Evolutionary conservation across 306 rosid species (phyloP).

Genomic region (Pterocarpus macrocarpus): DNA sequence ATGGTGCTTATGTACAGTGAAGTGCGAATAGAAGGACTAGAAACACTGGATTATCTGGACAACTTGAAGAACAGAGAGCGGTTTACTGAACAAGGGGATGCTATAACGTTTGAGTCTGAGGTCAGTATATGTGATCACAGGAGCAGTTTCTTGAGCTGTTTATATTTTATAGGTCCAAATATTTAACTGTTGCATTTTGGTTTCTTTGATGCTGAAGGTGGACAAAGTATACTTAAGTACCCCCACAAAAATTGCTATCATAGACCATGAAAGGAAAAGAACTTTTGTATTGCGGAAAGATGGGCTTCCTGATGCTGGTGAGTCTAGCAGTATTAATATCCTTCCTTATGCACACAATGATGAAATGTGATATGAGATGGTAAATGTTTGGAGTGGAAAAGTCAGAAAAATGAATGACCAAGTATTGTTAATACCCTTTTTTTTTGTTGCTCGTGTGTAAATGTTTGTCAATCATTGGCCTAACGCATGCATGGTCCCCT

Average conservation of each 20-base stretch:
- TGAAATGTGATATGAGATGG: constrained; percentile 13
- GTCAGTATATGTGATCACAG: constrained; percentile 49
- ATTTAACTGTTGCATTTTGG: constrained; percentile 33
- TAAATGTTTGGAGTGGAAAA: not conserved
- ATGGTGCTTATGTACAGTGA: constrained; percentile 57
- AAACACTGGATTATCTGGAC: constrained; percentile 87
- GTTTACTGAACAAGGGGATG: constrained; percentile 86
- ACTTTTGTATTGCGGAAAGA: constrained; percentile 76
- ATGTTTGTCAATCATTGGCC: constrained; percentile 1
- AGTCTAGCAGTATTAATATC: constrained; percentile 40
- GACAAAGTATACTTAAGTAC: constrained; percentile 78
- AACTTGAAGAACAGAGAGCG: constrained; percentile 73
- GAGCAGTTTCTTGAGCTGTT: constrained; percentile 20
- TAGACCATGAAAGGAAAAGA: constrained; percentile 86
- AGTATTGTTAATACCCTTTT: not conserved
- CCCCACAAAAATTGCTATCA: constrained; percentile 78
- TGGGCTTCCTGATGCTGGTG: constrained; percentile 91
- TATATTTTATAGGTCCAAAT: constrained; percentile 19
- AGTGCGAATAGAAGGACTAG: constrained; percentile 87
- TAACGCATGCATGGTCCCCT: constrained; percentile 8
- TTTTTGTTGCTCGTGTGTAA: not conserved
- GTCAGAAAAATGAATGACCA: not conserved
- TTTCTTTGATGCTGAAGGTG: constrained; percentile 57
- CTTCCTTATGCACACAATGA: constrained; percentile 8
- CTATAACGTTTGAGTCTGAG: constrained; percentile 77